These are phyloP conservation scores for Aspergillus versicolor DNA, from an alignment of 2,329 filamentous ascomycete genomes.

Conservation along the genomic window DNA sequence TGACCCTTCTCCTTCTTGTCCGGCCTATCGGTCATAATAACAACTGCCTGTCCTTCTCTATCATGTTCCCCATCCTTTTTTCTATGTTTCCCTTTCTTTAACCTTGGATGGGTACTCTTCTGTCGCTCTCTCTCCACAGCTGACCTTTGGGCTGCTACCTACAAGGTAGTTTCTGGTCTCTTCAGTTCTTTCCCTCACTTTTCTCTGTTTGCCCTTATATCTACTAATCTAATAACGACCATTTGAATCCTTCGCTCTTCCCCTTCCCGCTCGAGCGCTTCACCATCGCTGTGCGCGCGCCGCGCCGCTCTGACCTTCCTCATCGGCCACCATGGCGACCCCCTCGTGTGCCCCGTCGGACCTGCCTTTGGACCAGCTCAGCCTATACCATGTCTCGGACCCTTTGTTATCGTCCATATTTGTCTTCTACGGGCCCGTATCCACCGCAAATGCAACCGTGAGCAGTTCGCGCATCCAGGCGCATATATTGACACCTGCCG, in stretches of 20 bases:
- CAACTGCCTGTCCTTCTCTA: conserved; percentile 6
- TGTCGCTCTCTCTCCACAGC: conserved; percentile 10
- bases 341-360: conserved; percentile 72
- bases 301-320: conserved; percentile 14
- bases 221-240: conserved; percentile 6
- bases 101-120: conserved; percentile 9
- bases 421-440: conserved; percentile 88
- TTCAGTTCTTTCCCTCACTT: conserved; percentile 3
- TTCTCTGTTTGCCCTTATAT: conserved; percentile 8
- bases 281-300: conserved; percentile 10
- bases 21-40: conserved; percentile 1
- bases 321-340: conserved; percentile 68
- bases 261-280: background rate
- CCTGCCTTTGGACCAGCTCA: conserved; percentile 76
- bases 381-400: conserved; percentile 87
- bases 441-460: conserved; percentile 79
- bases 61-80: conserved; percentile 16
- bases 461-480: conserved; percentile 93
- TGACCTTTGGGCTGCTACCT: background rate
- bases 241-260: conserved; percentile 10
- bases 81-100: conserved; percentile 11
- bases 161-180: background rate
- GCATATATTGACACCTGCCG: conserved; percentile 86
- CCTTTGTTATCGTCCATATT: conserved; percentile 76
- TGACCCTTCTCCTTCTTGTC: conserved; percentile 9